Evolutionary conservation across 1,284 basidiomycete species (phyloP), one percentile per base, ranked within the genome.

Genomic region (Ceratobasidium sp.): DNA sequence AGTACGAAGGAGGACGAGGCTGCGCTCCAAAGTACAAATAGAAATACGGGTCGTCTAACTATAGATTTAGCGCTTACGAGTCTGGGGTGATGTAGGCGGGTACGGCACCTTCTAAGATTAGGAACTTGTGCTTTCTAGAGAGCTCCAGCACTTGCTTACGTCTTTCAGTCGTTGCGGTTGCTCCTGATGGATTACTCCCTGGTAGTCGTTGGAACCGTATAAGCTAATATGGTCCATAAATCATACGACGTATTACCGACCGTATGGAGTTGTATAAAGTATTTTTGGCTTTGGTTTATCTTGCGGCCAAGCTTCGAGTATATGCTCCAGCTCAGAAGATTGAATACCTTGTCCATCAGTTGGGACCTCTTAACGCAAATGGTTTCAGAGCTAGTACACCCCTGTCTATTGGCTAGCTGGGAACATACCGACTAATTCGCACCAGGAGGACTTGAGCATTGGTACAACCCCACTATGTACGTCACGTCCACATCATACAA

Each of bases 341-440:
- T 88, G 88, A 58, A 97, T 91, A 0, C 97, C 97, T 51, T 94
- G 82, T 6, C 89, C 88, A 82, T 98, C 97, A 15, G 93, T 93
- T 20, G 90, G 89, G 15, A 98, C 89, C 88, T 97, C 95, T 94
- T 83, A 77, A 18, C 77, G 15, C 58, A 49, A 46, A 28, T 42
- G 49, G 26, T 33, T 23, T 56, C 40, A 67, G 12, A 44, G 61
- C 44, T n/a, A 64, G 39, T 9, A 3, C n/a, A n/a, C 40, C 44
- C 55, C 10, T 12, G 7, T 20, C n/a, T n/a, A n/a, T n/a, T n/a
- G n/a, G n/a, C n/a, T n/a, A n/a, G n/a, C n/a, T n/a, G n/a, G 10
- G 26, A 46, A 83, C 88, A 80, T 53, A 92, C 94, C 94, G 82
- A 95, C 87, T 83, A 91, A 87, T 69, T 93, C 88, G 81, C 89